Base-by-base conservation (phyloP, 1,284 basidiomycete species). In the Anthracocystis walkeri region DNA sequence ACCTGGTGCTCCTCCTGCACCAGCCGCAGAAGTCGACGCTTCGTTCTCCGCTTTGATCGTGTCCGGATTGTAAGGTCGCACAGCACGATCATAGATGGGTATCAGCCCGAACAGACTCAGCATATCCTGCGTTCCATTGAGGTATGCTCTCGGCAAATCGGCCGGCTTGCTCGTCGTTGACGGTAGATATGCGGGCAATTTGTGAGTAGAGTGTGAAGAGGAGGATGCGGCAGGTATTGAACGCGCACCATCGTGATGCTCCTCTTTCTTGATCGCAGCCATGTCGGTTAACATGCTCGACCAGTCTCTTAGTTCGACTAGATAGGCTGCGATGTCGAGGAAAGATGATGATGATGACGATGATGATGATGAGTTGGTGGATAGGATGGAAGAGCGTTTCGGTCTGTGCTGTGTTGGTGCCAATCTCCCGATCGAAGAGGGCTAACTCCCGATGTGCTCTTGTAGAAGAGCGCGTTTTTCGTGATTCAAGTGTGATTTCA, bases 61-160 rank as follows among this genome's bases (percentile, higher is more conserved):
- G 2, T 69, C 72, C 21, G 74, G 65, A 49, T 73, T 68, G 56
- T 79, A 81, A 0, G 79, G 78, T 2, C 77, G 69, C 12, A 81
- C 79, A 20, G 77, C 70, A 10, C 74, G 56, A 25, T 79, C 78
- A 65, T 81, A 81, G 54, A 81, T 67, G 12, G 79, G 78, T 65
- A 76, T 75, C 35, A 81, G 67, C 0, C 64, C 73, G 31, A 81
- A 81, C 8, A 79, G 58, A 10, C 52, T 44, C 8, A 81, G 54
- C 73, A 79, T 76, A 33, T 81, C 79, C 46, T 81, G 77, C 3
- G 79, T 79, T 8, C 77, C 79, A 40, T 81, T 78, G 25, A 81
- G 65, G 29, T 79, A 65, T 0, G 69, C 69, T 2, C 54, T 33
- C 4, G 75, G 69, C 35, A 73, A 31, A 3, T 66, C 40, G 18